These are phyloP conservation scores for Dissophora ornata DNA, from an alignment of 192 early-diverging fungal species.

Conservation along the genomic window DNA sequence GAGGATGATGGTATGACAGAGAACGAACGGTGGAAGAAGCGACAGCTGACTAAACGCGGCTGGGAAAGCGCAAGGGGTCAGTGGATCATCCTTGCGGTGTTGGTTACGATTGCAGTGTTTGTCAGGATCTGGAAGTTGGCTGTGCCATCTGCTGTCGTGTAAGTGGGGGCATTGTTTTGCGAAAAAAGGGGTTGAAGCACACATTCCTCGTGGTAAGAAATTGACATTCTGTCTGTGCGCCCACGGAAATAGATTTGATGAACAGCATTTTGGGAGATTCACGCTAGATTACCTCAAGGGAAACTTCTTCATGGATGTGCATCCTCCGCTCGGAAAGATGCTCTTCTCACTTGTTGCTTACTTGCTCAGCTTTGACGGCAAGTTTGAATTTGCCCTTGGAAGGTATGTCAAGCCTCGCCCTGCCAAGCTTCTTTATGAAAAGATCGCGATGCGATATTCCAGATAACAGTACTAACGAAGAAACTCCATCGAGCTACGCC, in stretches of 20 bases:
- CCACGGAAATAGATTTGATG: constrained; percentile 74
- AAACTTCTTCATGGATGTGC: constrained; percentile 95
- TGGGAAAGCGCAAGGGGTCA: constrained; percentile 46
- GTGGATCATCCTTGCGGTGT: constrained; percentile 13
- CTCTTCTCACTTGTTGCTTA: constrained; percentile 74
- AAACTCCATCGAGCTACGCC: background rate
- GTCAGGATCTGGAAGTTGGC: constrained; percentile 52
- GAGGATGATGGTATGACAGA: constrained; percentile 40
- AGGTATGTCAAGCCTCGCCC: constrained; percentile 56
- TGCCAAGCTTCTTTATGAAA: no score
- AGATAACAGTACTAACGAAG: no score
- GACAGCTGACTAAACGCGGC: constrained; percentile 31
- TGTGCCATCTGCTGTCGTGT: constrained; percentile 40
- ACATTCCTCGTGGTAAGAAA: background rate
- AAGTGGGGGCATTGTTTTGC: no score
- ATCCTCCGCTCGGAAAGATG: constrained; percentile 91
- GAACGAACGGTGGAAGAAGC: constrained; percentile 38
- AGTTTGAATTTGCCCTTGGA: constrained; percentile 89
- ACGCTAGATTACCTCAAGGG: constrained; percentile 85
- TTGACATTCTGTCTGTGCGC: background rate
- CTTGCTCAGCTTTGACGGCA: constrained; percentile 83
- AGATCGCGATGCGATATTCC: no score
- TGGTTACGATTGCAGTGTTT: constrained; percentile 24
- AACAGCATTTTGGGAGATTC: constrained; percentile 94
- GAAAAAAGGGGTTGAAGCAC: background rate